Conservation (phyloP, 345 rosid species). For the Acer negundo region DNA sequence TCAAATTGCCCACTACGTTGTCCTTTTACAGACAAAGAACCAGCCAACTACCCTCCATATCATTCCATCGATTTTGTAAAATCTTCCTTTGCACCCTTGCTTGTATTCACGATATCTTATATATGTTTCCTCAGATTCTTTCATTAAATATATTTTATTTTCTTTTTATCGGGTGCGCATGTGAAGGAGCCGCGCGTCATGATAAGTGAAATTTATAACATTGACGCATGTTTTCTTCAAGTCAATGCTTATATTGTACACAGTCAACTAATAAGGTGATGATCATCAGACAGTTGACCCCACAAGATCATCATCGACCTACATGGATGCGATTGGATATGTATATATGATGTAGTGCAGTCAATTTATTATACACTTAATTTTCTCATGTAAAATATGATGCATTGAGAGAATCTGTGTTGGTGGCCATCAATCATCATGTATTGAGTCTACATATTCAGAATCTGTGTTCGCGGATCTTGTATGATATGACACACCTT, state of each 20-base stretch:
- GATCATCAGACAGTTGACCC: neutral
- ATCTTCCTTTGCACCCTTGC: conserved; percentile 13
- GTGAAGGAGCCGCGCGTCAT: neutral
- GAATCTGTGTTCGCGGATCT: neutral
- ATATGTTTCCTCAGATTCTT: conserved; percentile 7
- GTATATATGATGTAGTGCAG: conserved; percentile 10
- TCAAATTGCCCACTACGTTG: conserved; percentile 2
- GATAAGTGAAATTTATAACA: neutral
- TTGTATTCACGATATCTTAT: conserved; percentile 9
- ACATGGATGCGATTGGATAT: conserved; percentile 5
- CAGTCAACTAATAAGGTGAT: neutral
- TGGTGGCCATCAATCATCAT: conserved; percentile 20
- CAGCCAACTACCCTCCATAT: conserved; percentile 9
- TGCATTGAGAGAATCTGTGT: conserved; percentile 19
- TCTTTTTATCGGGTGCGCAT: conserved; percentile 8
- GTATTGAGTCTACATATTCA: conserved; percentile 11
- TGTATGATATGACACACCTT: neutral
- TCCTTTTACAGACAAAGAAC: conserved; percentile 2
- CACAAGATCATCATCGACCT: neutral
- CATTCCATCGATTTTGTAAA: conserved; percentile 15
- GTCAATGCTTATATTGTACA: neutral
- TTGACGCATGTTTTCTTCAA: neutral
- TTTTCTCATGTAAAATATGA: conserved; percentile 8
- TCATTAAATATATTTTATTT: neutral
- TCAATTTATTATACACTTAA: conserved; percentile 20